Evolutionary conservation across 768 basidiomycete genomes (phyloP), one percentile per base, ranked within the genome.

Genomic region (Amanita phalloides): DNA sequence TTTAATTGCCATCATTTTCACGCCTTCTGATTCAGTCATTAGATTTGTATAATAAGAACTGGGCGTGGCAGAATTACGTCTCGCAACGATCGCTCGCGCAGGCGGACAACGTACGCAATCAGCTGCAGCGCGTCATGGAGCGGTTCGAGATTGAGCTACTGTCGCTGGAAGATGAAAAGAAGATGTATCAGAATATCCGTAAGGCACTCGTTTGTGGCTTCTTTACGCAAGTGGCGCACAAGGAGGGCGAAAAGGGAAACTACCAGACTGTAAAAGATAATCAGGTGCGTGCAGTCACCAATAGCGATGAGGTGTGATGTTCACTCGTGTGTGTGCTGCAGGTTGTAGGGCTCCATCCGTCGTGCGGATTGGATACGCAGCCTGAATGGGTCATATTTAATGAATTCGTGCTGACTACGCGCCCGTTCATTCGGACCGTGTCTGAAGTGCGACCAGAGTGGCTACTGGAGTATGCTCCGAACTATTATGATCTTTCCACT

Each of bases 141-240:
- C 82, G 83, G 33, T 88, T 77, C 61, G 90, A 93, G 53, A 70
- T 95, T 33, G 85, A 87, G 26, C 64, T 93, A 21, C 65, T 92
- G 25, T 83, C 83, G 5, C 73, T 79, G 2, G 65, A 64, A 26
- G 86, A 92, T 57, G 79, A 86, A 59, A 75, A 73, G 61, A 87
- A 84, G 62, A 78, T 86, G 56, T 86, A 79, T 64, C 56, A 69
- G 49, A 84, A 84, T 57, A 84, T 98, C 52, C 79, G 91, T 25
- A 83, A 84, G 66, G 86, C 86, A 0, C 73, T 98, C 20, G 86
- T 89, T 4, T 87, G 85, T 58, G 96, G 94, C 2, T 99, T 90
- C 76, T 99, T 97, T 70, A 97, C 96, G 95, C 95, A 97, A 63
- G 81, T 91, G 10, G 96, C 94, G 6, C 92, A 96, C 66, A 89